A percentile compares a stretch with the other conserved stretches of the same genome.
phyloP scores from a whole-genome alignment of 108 stramenopile genomes.

The Parmales sp. region DNA sequence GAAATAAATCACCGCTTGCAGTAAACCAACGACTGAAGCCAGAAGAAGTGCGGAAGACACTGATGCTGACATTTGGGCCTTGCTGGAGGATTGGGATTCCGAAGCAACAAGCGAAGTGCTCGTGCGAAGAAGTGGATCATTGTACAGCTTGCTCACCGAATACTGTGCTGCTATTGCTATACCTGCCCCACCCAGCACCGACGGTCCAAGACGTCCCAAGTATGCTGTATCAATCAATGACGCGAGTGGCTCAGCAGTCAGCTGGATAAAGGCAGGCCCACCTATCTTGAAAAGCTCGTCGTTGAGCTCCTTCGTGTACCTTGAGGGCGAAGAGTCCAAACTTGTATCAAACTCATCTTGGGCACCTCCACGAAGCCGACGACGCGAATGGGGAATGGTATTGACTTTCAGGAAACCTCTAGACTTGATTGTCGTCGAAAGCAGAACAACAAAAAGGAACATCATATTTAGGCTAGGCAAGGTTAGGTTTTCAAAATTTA shows the following conservation, averaged over 20 bases:
- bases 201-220: slow-evolving; percentile 65
- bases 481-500: no score
- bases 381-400: no score
- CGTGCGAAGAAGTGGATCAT: slow-evolving; percentile 80
- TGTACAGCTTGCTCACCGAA: slow-evolving; percentile 75
- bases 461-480: no score
- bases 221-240: slow-evolving; percentile 79
- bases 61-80: slow-evolving; percentile 43
- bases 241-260: slow-evolving; percentile 84
- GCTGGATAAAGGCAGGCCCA: slow-evolving; percentile 70
- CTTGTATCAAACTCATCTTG: no score
- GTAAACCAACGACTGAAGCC: slow-evolving; percentile 59
- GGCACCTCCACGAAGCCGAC: no score
- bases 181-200: slow-evolving; percentile 79
- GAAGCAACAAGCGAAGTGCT: slow-evolving; percentile 76
- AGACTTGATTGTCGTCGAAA: no score
- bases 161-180: slow-evolving; percentile 85
- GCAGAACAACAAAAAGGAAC: no score
- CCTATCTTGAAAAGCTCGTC: slow-evolving; percentile 71
- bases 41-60: slow-evolving; percentile 73
- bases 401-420: no score
- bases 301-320: no score
- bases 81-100: neutral
- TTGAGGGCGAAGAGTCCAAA: no score
- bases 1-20: slow-evolving; percentile 66